phyloP scores from a whole-genome alignment of 768 basidiomycete species.

The Boletus vermiculosoides region DNA sequence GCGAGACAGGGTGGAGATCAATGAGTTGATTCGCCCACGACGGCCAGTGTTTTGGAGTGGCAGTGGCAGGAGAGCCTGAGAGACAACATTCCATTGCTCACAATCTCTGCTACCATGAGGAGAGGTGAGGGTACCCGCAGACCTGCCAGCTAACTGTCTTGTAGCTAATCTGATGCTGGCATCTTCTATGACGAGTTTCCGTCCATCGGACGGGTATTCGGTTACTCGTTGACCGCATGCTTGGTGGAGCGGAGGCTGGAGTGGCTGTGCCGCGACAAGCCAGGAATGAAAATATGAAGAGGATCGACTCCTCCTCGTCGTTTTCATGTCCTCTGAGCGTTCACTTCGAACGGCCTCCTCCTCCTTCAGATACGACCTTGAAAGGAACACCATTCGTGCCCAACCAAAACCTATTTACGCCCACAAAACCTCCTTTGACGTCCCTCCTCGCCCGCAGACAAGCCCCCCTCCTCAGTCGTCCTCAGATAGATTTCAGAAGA shows the following conservation, averaged over 20 bases:
- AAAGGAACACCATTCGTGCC: constrained; percentile 22
- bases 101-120: constrained; percentile 5
- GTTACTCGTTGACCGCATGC: no score
- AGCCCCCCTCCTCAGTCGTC: constrained; percentile 34
- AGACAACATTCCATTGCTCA: constrained; percentile 1
- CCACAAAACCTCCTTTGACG: constrained; percentile 46
- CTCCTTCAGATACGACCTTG: constrained; percentile 55
- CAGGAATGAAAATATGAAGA: not conserved
- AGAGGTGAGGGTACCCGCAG: not conserved
- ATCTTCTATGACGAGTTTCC: not conserved
- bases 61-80: no score
- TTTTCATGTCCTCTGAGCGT: constrained; percentile 28
- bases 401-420: constrained; percentile 14
- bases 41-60: not conserved
- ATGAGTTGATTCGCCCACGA: constrained; percentile 3
- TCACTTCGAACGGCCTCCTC: constrained; percentile 55
- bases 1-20: not conserved
- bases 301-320: not conserved
- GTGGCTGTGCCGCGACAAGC: constrained; percentile 1
- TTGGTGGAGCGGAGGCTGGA: not conserved
- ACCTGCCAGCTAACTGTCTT: constrained; percentile 7
- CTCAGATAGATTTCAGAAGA: constrained; percentile 19
- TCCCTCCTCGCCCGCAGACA: constrained; percentile 42
- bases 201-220: no score
- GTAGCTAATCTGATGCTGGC: constrained; percentile 25